phyloP scores from a whole-genome alignment of 805 yeast species.

The Starmera quercuum region DNA sequence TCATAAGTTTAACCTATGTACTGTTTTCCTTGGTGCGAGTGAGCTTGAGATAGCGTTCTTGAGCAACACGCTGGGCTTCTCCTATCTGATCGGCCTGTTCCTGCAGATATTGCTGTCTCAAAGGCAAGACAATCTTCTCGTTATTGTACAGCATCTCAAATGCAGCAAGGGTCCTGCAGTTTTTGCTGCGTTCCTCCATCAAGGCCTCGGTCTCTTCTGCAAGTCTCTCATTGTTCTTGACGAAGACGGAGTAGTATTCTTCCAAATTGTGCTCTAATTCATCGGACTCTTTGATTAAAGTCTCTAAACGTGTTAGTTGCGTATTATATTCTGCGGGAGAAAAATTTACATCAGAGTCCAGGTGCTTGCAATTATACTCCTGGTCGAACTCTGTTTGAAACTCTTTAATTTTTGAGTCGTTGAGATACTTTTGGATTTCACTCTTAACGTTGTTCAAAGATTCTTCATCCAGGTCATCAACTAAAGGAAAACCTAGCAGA shows the following conservation, averaged over 20 bases:
- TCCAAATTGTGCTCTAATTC: conserved; percentile 10
- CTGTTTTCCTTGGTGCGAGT: too few relatives aligned
- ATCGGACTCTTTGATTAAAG: conserved; percentile 9
- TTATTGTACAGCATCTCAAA: conserved; percentile 12
- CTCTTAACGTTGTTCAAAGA: conserved; percentile 2
- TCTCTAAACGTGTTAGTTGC: conserved; percentile 1
- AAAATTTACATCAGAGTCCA: not conserved
- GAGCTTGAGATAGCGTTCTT: conserved; percentile 14
- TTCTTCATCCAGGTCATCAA: conserved; percentile 14
- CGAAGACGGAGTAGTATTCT: conserved; percentile 6
- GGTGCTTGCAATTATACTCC: not conserved
- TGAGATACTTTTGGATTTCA: conserved; percentile 7
- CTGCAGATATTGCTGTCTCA: conserved; percentile 10
- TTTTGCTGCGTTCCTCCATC: not conserved
- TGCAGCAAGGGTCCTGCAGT: too few relatives aligned
- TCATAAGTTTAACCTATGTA: too few relatives aligned
- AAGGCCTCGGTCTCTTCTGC: conserved; percentile 4
- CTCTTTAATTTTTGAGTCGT: not conserved
- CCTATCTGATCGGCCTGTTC: conserved; percentile 17
- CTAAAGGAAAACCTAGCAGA: conserved; percentile 9
- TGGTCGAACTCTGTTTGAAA: conserved; percentile 6
- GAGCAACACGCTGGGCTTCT: conserved; percentile 15
- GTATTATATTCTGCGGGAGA: conserved; percentile 3
- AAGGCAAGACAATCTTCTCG: conserved; percentile 7
- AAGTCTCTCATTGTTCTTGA: conserved; percentile 6